Base-by-base conservation (phyloP, 495 filamentous ascomycete genomes). In the Rusavskia elegans region DNA sequence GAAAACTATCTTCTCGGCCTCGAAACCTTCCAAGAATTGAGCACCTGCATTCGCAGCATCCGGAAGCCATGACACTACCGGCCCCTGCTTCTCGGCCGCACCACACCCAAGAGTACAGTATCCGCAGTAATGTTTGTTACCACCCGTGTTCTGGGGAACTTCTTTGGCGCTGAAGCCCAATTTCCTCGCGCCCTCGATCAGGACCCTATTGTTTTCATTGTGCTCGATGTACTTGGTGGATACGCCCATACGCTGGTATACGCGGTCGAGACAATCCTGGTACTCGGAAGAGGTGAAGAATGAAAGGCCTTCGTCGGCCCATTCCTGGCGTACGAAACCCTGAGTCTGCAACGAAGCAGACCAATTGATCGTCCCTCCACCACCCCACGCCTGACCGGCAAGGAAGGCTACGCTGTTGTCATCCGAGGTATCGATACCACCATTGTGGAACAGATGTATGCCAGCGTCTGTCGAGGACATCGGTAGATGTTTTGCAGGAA, bases 331-430 rank as follows among this genome's bases (percentile, higher is more conserved):
- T 0, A 96, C 85, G 55, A 73, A 90, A 16, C 72, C 80, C 64
- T 90, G 89, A 0, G 83, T 83, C 61, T 90, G 86, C 35, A 95
- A 64, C 14, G 76, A 75, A n/a, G 85, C 89, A 37, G 81, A 83
- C 89, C 88, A 95, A 60, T 95, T 94, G 52, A 95, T 64, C 1
- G 84, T 85, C 0, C 88, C 87, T 36, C 89, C 89, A 46, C 89
- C 89, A 37, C 89, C 89, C 77, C 83, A 96, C 21, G 76, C 80
- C 19, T 77, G 75, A 3, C 84, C 89, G 0, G 85, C 77, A n/a
- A 85, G 58, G 1, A 88, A 57, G 21, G 63, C 71, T 46, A 83
- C 65, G 14, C 70, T 72, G 13, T 72, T 71, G 60, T 92, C 85
- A n/a, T 86, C 85, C 16, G 71, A 75, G 21, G 67, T 61, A 1